Conservation (phyloP, 192 early-diverging fungal species). For the Lobulomyces angularis region DNA sequence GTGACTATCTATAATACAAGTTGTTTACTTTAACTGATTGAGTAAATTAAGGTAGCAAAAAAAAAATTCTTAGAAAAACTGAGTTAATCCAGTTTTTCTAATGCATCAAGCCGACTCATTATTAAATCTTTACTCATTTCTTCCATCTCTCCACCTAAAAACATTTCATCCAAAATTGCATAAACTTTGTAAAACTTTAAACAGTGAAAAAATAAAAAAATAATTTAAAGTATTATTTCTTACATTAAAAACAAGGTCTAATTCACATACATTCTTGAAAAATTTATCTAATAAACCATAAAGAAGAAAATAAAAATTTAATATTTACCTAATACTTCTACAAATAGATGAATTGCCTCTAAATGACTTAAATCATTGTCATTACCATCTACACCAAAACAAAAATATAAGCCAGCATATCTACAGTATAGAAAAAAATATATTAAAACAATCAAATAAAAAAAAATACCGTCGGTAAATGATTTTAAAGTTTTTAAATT, state of each 20-base stretch:
- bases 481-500: constrained; percentile 97
- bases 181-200: constrained; percentile 51
- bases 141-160: constrained; percentile 95
- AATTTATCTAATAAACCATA: constrained; percentile 97
- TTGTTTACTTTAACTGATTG: too few species aligned
- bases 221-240: too few species aligned
- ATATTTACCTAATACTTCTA: too few species aligned
- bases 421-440: neutral
- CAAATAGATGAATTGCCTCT: constrained; percentile 98
- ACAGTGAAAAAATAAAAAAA: neutral
- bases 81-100: constrained; percentile 39
- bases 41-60: too few species aligned
- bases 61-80: constrained; percentile 4
- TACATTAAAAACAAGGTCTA: constrained; percentile 98
- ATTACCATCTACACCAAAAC: constrained; percentile 96
- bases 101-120: constrained; percentile 29
- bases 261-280: constrained; percentile 96
- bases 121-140: constrained; percentile 69
- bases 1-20: too few species aligned
- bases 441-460: constrained; percentile 80
- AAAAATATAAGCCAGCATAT: constrained; percentile 96
- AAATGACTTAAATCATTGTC: constrained; percentile 93
- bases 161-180: constrained; percentile 92
- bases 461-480: constrained; percentile 96
- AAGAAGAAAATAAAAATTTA: too few species aligned